These are phyloP conservation scores for Cladorrhinum sp. DNA, from an alignment of 2,329 filamentous ascomycete genomes.

Conservation along the genomic window DNA sequence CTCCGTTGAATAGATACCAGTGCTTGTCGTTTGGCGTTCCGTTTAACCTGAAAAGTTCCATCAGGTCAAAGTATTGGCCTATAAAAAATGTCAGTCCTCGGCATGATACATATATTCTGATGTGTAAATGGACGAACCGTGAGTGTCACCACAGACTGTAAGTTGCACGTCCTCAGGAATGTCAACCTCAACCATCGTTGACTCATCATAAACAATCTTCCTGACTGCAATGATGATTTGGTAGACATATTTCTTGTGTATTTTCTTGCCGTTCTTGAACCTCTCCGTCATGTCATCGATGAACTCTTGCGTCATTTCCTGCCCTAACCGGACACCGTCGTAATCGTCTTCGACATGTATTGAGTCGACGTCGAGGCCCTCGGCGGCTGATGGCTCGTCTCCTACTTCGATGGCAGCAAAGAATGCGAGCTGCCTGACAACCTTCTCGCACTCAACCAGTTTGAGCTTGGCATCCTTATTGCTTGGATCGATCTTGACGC, in stretches of 20 bases:
- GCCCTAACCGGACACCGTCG: conserved; percentile 74
- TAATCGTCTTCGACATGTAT: conserved; percentile 82
- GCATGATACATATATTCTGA: not conserved
- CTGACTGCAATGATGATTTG: conserved; percentile 90
- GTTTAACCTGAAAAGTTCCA: conserved; percentile 93
- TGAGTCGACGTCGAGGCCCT: conserved; percentile 81
- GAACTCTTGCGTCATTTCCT: conserved; percentile 93
- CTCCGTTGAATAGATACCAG: conserved; percentile 95
- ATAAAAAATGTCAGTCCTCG: conserved; percentile 24
- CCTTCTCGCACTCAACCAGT: conserved; percentile 88
- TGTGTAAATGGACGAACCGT: conserved; percentile 49
- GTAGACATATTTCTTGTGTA: conserved; percentile 95
- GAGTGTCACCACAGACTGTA: conserved; percentile 96
- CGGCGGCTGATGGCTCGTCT: conserved; percentile 87
- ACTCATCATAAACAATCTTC: conserved; percentile 85
- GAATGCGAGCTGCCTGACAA: conserved; percentile 88
- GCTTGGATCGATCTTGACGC: conserved; percentile 78
- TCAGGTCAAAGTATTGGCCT: conserved; percentile 96
- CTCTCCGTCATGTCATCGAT: conserved; percentile 95
- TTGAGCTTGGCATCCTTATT: conserved; percentile 92
- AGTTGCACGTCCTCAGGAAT: conserved; percentile 74
- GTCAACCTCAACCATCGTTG: conserved; percentile 94
- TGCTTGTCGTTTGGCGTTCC: conserved; percentile 82
- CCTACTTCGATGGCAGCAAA: conserved; percentile 91
- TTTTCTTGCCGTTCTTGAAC: conserved; percentile 93